Evolutionary conservation across 2,329 filamentous ascomycete species (phyloP).

Genomic region (Colletotrichum sp.): DNA sequence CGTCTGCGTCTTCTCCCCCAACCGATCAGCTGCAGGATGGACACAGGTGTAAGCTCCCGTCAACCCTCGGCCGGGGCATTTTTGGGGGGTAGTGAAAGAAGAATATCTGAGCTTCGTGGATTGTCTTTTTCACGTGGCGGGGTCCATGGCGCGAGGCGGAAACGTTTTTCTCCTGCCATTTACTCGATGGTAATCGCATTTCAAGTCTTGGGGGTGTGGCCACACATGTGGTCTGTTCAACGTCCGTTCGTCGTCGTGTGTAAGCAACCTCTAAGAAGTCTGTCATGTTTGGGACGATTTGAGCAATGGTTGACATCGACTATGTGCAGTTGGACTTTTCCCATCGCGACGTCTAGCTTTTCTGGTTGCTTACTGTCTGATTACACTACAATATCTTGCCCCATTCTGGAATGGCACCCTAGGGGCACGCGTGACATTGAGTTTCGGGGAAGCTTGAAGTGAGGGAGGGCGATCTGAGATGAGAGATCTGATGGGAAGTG

Average conservation of each 20-base stretch:
- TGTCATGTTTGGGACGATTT: neutral
- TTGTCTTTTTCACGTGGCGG: neutral
- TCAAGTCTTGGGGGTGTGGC: neutral
- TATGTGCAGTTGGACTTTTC: fast-evolving
- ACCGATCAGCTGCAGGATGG: neutral
- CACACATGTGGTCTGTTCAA: neutral
- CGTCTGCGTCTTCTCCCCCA: neutral
- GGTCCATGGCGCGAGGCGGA: neutral
- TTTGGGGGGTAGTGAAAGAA: too few species aligned
- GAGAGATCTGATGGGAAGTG: neutral
- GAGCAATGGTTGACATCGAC: neutral
- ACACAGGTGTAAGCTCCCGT: neutral
- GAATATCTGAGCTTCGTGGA: too few species aligned
- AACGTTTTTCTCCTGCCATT: neutral
- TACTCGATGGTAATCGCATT: too few species aligned
- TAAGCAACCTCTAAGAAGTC: neutral
- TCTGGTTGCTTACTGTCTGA: neutral
- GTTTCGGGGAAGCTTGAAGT: neutral
- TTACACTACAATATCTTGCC: neutral
- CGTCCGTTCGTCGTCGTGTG: neutral
- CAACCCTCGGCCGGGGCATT: neutral
- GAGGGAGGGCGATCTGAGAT: neutral
- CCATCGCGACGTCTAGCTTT: neutral
- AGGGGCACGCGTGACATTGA: neutral
- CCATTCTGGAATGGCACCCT: neutral